Evolutionary conservation across 2,329 filamentous ascomycete genomes (phyloP), one percentile per base, ranked within the genome.

Genomic region (Calonectria leucothoes): DNA sequence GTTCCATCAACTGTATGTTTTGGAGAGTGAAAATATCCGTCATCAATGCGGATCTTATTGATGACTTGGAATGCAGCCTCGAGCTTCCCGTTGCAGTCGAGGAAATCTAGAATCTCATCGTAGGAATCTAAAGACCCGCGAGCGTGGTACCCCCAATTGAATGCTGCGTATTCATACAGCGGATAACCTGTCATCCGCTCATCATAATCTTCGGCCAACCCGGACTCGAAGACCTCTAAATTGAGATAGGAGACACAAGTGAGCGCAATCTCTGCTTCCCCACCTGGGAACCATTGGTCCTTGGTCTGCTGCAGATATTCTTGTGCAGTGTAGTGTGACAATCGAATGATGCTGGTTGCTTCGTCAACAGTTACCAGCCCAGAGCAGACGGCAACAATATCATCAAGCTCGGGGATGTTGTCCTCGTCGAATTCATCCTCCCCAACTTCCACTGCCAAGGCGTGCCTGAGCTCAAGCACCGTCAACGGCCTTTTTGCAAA

Each of bases 231-330:
- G 3, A 11, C 29, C 5, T 59, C 48, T 1, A 70, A 29, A n/a
- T 65, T 66, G 17, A 70, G 49, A 25, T 70, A 70, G 20, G 61
- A 55, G 29, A 70, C 25, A 6, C 69, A 70, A 3, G 31, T 25
- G 3, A 37, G 20, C 17, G 69, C 39, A 35, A 70, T 70, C 20
- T 66, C 37, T 11, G 39, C 39, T 29, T 66, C 69, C 2, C 37
- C 37, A 31, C 29, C 31, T 20, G 51, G 31, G 5, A 55, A 57
- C 69, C 61, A 70, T 29, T 23, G 39, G 4, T 51, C 48, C 39
- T 48, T 65, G 10, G 49, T 70, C 49, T 66, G 31, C 4, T 27
- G 37, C 12, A 70, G 69, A 42, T 70, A 66, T 42, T 70, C 69
- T 39, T 70, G 69, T 12, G 69, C 39, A 0, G 61, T 70, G 25